A percentile compares a stretch with the other conserved stretches of the same genome.
Conservation (phyloP, 2,329 filamentous ascomycete species). For the Monilinia vaccinii-corymbosi region DNA sequence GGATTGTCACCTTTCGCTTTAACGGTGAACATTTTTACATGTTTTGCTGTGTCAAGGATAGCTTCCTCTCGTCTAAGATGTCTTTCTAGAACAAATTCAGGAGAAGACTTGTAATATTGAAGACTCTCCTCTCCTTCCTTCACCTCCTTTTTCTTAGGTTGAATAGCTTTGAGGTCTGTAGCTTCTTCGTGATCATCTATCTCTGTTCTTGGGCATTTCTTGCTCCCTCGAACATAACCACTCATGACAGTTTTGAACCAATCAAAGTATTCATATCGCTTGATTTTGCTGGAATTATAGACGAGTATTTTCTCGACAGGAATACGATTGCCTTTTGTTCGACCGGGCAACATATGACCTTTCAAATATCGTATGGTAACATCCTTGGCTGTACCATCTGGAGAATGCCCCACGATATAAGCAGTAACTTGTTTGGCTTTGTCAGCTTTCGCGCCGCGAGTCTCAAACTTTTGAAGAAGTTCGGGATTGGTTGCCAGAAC, state of each 20-base stretch:
- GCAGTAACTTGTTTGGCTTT: slow-evolving; percentile 82
- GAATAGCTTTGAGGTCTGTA: slow-evolving; percentile 64
- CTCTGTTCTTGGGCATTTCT: slow-evolving; percentile 49
- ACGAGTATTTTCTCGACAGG: slow-evolving; percentile 72
- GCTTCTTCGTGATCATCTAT: slow-evolving; percentile 73
- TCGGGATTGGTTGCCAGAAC: slow-evolving; percentile 64
- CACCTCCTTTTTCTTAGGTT: slow-evolving; percentile 63
- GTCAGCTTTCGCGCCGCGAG: slow-evolving; percentile 73
- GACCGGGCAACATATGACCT: slow-evolving; percentile 71
- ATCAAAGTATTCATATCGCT: slow-evolving; percentile 68
- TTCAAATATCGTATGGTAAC: slow-evolving; percentile 88
- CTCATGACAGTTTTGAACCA: slow-evolving; percentile 82
- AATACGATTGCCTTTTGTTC: slow-evolving; percentile 78
- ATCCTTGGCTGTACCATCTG: slow-evolving; percentile 81
- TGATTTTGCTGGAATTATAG: slow-evolving; percentile 67
- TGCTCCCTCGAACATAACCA: slow-evolving; percentile 51
- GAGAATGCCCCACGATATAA: slow-evolving; percentile 75
- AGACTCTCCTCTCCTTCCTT: slow-evolving; percentile 73
- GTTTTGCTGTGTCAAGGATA: slow-evolving; percentile 55
- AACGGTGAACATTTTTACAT: slow-evolving; percentile 66
- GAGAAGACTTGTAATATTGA: slow-evolving; percentile 78
- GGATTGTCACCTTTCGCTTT: slow-evolving; percentile 64
- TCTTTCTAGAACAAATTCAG: slow-evolving; percentile 75
- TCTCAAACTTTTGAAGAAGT: slow-evolving; percentile 66
- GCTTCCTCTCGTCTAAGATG: slow-evolving; percentile 92